Percentiles rank a stretch among this genome's conserved stretches.
Evolutionary conservation across 2,329 filamentous ascomycete genomes (phyloP).

Genomic region (Leptographium radiaticola): DNA sequence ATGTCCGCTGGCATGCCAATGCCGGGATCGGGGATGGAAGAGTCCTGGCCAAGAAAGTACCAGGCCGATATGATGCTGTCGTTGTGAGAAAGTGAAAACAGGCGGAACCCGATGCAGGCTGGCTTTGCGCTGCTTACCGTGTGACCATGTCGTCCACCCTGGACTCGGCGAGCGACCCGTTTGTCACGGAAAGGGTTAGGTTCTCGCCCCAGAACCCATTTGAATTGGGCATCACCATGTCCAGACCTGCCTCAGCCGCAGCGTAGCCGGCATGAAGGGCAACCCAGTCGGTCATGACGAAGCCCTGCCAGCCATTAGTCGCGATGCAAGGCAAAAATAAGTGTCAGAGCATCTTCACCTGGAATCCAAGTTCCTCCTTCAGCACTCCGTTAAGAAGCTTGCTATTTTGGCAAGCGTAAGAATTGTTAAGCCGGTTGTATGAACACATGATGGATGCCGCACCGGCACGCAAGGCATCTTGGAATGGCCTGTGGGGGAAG

Average conservation of each 20-base stretch:
- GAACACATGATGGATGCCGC: slow-evolving; percentile 46
- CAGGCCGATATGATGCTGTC: neutral
- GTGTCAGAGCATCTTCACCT: slow-evolving; percentile 11
- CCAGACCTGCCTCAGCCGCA: slow-evolving; percentile 50
- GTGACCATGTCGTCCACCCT: slow-evolving; percentile 63
- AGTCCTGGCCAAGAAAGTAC: neutral
- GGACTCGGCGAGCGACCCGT: slow-evolving; percentile 40
- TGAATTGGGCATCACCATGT: slow-evolving; percentile 53
- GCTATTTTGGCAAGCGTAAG: slow-evolving; percentile 57
- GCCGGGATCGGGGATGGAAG: slow-evolving; percentile 22
- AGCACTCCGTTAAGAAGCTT: slow-evolving; percentile 53
- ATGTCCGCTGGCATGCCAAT: slow-evolving; percentile 48
- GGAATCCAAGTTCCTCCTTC: slow-evolving; percentile 46
- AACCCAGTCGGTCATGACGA: slow-evolving; percentile 54
- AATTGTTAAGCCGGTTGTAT: slow-evolving; percentile 60
- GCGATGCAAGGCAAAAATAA: neutral
- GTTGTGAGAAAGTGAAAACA: neutral
- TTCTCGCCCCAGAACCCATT: slow-evolving; percentile 34
- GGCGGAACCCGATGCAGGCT: slow-evolving; percentile 28
- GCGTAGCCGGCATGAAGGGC: slow-evolving; percentile 52
- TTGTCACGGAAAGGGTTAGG: slow-evolving; percentile 41
- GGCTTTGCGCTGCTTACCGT: slow-evolving; percentile 21
- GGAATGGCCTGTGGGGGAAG: slow-evolving; percentile 45
- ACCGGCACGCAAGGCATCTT: slow-evolving; percentile 51
- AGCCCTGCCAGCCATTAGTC: slow-evolving; percentile 42